Conservation (phyloP, 805 yeast genomes). For the Pichia insulana region DNA sequence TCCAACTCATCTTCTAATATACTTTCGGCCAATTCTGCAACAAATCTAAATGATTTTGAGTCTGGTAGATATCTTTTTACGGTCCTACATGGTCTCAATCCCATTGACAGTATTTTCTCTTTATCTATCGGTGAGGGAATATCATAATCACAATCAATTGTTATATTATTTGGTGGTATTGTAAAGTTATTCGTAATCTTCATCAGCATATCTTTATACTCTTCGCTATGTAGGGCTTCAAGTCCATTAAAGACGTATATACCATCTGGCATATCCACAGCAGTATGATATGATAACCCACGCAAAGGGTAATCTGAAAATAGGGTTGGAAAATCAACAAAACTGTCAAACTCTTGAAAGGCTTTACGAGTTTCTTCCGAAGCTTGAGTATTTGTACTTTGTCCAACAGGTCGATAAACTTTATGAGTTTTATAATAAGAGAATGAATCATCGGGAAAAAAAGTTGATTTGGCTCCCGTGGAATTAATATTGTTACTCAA, state of each 20-base stretch:
- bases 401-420: slow-evolving; percentile 9
- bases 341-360: slow-evolving; percentile 13
- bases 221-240: slow-evolving; percentile 13
- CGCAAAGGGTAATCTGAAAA: slow-evolving; percentile 35
- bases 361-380: not conserved
- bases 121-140: slow-evolving; percentile 40
- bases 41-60: slow-evolving; percentile 29
- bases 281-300: slow-evolving; percentile 35
- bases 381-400: slow-evolving; percentile 11
- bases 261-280: slow-evolving; percentile 31
- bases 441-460: slow-evolving; percentile 3
- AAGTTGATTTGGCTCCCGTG: not conserved
- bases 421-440: slow-evolving; percentile 8
- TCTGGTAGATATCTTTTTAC: slow-evolving; percentile 32
- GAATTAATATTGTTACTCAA: not conserved
- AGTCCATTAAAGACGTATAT: slow-evolving; percentile 41
- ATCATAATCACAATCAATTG: slow-evolving; percentile 26
- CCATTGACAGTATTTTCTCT: slow-evolving; percentile 34
- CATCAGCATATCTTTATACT: slow-evolving; percentile 19
- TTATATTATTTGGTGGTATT: slow-evolving; percentile 27
- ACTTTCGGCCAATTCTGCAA: slow-evolving; percentile 10
- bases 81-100: slow-evolving; percentile 30
- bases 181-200: slow-evolving; percentile 25
- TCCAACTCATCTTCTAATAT: not conserved
- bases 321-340: slow-evolving; percentile 27